These are phyloP conservation scores for Fusarium temperatum DNA, from an alignment of 2,329 filamentous ascomycete species.

Conservation along the genomic window DNA sequence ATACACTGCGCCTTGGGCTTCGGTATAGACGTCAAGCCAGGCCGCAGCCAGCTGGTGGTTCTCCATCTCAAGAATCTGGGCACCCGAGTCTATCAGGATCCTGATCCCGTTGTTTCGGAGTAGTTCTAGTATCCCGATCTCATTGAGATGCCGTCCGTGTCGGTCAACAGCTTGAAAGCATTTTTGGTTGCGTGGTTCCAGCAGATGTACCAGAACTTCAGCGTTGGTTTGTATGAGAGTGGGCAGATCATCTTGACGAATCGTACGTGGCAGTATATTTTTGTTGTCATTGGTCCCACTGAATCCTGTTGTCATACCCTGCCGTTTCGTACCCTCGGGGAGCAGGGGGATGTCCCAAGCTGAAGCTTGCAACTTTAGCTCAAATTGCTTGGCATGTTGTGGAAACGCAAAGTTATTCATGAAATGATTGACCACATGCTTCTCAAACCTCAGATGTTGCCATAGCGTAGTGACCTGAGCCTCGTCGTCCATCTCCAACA, in stretches of 20 bases:
- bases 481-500: conserved; percentile 68
- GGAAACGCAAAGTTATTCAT: conserved; percentile 73
- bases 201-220: conserved; percentile 67
- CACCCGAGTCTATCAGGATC: conserved; percentile 71
- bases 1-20: conserved; percentile 60
- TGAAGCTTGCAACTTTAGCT: conserved; percentile 68
- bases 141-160: conserved; percentile 48
- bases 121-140: neutral
- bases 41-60: conserved; percentile 58
- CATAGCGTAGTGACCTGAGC: conserved; percentile 61
- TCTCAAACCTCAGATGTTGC: conserved; percentile 55
- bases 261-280: conserved; percentile 66
- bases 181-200: conserved; percentile 59
- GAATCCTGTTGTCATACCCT: conserved; percentile 69
- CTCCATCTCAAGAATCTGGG: conserved; percentile 68
- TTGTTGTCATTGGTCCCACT: conserved; percentile 76
- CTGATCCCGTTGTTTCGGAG: conserved; percentile 48
- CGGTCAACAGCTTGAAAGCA: conserved; percentile 51
- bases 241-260: conserved; percentile 68
- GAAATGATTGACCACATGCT: conserved; percentile 53
- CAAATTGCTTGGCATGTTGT: conserved; percentile 70
- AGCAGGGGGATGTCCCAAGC: conserved; percentile 73
- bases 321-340: neutral
- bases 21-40: conserved; percentile 59
- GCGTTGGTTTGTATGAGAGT: conserved; percentile 68